Base-by-base conservation (phyloP, 1,284 basidiomycete species). In the Moesziomyces sp. region DNA sequence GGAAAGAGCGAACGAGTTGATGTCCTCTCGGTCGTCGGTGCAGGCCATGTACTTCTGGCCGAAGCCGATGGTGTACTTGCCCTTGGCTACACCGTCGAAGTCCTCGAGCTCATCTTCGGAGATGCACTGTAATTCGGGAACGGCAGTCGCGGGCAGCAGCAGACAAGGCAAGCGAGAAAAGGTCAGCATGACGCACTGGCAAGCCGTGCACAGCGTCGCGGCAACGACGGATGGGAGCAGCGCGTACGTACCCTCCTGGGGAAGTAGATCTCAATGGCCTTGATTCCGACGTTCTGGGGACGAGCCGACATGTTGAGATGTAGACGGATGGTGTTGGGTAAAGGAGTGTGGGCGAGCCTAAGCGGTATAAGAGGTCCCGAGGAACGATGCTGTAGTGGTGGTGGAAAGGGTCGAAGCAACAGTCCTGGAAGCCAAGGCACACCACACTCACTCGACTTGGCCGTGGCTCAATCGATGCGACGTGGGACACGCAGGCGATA, bases 1-100 rank as follows among this genome's bases (percentile, higher is more conserved):
- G 78, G 93, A 95, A 76, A 99, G 86, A 51, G 93, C 91, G 85
- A 98, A 96, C 30, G 95, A 97, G 89, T 97, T 97, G 88, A 99
- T 97, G 87, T 99, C 96, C 86, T 98, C 96, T 70, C 77, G 78
- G 88, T 97, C 94, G 84, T 97, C 94, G 71, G 92, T 93, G 89
- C 92, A 97, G 40, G 94, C 93, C 96, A 99, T 99, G 88, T 90
- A 95, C 86, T 97, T 91, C 86, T 97, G 94, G 64, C 96, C 97
- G 49, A 99, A 91, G 83, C 97, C 97, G 84, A 99, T 97, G 80
- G 97, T 99, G 88, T 99, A 99, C 87, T 99, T 98, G 77, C 97
- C 96, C 85, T 93, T 91, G 72, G 93, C 87, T 45, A 97, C 97
- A 80, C 93, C 93, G 84, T 99, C 96, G 86, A 93, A 99, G 73